A percentile compares a stretch with the other conserved stretches of the same genome.
These are phyloP conservation scores for Crucibulum laeve DNA, from an alignment of 768 basidiomycete species.

Conservation along the genomic window DNA sequence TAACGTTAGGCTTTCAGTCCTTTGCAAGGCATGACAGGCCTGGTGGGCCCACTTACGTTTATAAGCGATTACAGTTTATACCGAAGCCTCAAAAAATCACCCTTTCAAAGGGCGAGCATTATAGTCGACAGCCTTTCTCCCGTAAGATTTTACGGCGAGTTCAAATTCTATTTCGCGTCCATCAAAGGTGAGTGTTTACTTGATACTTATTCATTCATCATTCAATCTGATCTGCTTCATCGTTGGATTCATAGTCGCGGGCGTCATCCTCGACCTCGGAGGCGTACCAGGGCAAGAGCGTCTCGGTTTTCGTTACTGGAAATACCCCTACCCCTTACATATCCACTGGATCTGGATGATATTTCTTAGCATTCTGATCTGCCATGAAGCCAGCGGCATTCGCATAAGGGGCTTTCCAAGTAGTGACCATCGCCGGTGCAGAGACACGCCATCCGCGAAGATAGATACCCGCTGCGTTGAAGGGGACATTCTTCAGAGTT, in stretches of 20 bases:
- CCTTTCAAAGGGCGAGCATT: conserved; percentile 25
- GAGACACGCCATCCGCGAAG: conserved; percentile 64
- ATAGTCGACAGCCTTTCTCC: conserved; percentile 31
- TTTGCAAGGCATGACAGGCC: too few species aligned
- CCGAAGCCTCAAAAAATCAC: too few species aligned
- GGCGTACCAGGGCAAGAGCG: conserved; percentile 39
- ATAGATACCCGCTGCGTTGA: conserved; percentile 62
- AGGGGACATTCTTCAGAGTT: conserved; percentile 42
- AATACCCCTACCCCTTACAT: conserved; percentile 20
- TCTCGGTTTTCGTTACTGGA: conserved; percentile 47
- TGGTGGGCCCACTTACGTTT: too few species aligned
- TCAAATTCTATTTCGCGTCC: conserved; percentile 53
- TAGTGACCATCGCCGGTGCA: conserved; percentile 33
- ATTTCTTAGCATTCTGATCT: conserved; percentile 45
- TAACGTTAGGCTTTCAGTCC: too few species aligned
- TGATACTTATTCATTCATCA: neutral
- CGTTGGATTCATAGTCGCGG: conserved; percentile 26
- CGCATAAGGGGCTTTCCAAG: conserved; percentile 63
- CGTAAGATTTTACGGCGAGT: conserved; percentile 46
- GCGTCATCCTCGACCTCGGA: conserved; percentile 45
- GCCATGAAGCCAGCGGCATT: conserved; percentile 43
- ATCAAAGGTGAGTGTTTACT: conserved; percentile 12
- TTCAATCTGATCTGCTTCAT: conserved; percentile 40
- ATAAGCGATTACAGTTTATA: too few species aligned
- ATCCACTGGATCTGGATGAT: conserved; percentile 31